Percentiles rank a stretch among this genome's conserved stretches.
phyloP scores from a whole-genome alignment of 192 early-diverging fungal species.

The Jimgerdemannia lactiflua region DNA sequence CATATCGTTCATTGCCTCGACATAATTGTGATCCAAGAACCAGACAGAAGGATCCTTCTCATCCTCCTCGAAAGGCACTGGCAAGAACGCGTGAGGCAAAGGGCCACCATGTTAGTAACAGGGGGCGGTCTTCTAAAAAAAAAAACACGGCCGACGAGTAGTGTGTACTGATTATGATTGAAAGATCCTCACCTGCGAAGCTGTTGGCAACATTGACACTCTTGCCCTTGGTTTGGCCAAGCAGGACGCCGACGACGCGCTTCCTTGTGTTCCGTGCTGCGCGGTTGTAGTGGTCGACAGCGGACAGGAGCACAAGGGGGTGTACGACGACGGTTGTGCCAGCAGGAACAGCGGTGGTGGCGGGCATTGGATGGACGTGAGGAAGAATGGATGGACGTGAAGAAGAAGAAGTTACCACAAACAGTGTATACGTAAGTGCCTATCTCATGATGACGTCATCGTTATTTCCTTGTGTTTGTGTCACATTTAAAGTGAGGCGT shows the following conservation, averaged over 20 bases:
- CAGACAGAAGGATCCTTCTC: slow-evolving; percentile 97
- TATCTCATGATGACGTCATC: background rate
- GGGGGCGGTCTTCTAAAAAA: background rate
- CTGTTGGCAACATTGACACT: slow-evolving; percentile 96
- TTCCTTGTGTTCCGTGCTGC: slow-evolving; percentile 94
- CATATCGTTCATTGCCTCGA: slow-evolving; percentile 99
- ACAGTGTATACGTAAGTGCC: background rate
- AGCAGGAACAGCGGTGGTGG: slow-evolving; percentile 40
- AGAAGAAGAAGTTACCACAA: background rate
- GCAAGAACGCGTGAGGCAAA: background rate
- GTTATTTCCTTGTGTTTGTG: no score
- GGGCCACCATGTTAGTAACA: background rate
- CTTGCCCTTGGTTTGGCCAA: slow-evolving; percentile 87
- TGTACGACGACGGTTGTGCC: slow-evolving; percentile 81
- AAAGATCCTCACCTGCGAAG: slow-evolving; percentile 79
- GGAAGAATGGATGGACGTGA: background rate
- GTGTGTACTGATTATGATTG: background rate
- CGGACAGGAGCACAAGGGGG: slow-evolving; percentile 97
- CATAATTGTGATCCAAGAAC: slow-evolving; percentile 99
- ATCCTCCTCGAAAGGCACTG: slow-evolving; percentile 99
- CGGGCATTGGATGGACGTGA: background rate
- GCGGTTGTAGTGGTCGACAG: slow-evolving; percentile 98
- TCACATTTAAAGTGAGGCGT: background rate
- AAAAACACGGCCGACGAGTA: background rate
- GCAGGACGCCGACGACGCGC: slow-evolving; percentile 93